Evolutionary conservation across 352 stramenopile species (phyloP).

Genomic region (Phytophthora sansomeana): DNA sequence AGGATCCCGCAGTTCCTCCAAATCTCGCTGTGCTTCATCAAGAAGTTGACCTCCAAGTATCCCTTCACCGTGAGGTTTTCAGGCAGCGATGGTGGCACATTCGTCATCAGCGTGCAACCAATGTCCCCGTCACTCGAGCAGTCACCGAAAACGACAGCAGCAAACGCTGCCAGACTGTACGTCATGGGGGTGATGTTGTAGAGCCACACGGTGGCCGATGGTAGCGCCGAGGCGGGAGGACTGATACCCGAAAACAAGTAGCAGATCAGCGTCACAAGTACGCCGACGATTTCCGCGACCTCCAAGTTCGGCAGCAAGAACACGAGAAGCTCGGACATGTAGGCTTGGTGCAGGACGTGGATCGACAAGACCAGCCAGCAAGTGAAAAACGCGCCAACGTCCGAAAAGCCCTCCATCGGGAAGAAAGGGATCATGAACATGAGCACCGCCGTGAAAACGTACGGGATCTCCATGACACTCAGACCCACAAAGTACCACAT

Average conservation of each 20-base stretch:
- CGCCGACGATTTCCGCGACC: constrained; percentile 52
- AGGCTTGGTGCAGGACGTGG: constrained; percentile 28
- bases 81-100: constrained; percentile 36
- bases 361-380: constrained; percentile 29
- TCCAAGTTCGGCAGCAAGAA: constrained; percentile 41
- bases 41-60: constrained; percentile 41
- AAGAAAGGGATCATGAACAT: constrained; percentile 26
- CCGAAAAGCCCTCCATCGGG: constrained; percentile 34
- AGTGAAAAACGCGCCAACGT: constrained; percentile 12
- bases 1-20: constrained; percentile 36
- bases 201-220: constrained; percentile 26
- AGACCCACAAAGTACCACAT: constrained; percentile 33
- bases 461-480: constrained; percentile 47
- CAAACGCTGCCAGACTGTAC: background rate
- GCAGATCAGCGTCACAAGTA: constrained; percentile 30
- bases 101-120: constrained; percentile 40
- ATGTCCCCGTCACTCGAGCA: constrained; percentile 35
- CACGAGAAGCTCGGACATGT: constrained; percentile 40
- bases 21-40: constrained; percentile 47
- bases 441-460: constrained; percentile 59
- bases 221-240: constrained; percentile 11
- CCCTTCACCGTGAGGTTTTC: constrained; percentile 39
- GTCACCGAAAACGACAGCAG: constrained; percentile 10
- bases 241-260: constrained; percentile 33
- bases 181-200: constrained; percentile 28